Evolutionary conservation across 768 basidiomycete genomes (phyloP).

Genomic region (Tylopilus vinaceipallidus): DNA sequence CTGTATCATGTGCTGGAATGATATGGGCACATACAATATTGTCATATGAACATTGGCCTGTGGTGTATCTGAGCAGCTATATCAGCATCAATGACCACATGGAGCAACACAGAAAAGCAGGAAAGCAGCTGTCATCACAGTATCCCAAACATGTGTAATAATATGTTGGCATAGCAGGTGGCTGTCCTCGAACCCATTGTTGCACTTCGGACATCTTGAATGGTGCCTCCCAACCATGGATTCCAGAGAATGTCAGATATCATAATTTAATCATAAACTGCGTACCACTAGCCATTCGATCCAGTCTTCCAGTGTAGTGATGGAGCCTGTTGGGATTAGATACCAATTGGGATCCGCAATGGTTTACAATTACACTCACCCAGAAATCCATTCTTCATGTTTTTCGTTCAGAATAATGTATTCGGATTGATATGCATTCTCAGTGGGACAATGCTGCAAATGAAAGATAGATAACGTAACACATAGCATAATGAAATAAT

Average conservation of each 20-base stretch:
- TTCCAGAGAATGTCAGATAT: slow-evolving; percentile 15
- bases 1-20: too few relatives aligned
- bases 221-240: slow-evolving; percentile 60
- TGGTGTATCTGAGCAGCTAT: too few relatives aligned
- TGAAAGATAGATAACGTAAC: slow-evolving; percentile 8
- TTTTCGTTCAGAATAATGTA: slow-evolving; percentile 77
- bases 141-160: too few relatives aligned
- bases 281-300: slow-evolving; percentile 72
- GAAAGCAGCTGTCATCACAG: too few relatives aligned
- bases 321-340: slow-evolving; percentile 54
- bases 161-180: slow-evolving; percentile 57
- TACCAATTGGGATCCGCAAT: slow-evolving; percentile 70
- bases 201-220: slow-evolving; percentile 70
- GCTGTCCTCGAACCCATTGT: slow-evolving; percentile 64
- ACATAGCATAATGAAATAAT: background rate
- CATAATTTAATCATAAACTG: slow-evolving; percentile 4
- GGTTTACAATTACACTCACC: slow-evolving; percentile 48
- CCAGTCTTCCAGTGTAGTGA: slow-evolving; percentile 66
- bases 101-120: too few relatives aligned
- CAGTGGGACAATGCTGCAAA: slow-evolving; percentile 69
- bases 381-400: slow-evolving; percentile 74
- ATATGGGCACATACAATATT: too few relatives aligned
- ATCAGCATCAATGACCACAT: too few relatives aligned
- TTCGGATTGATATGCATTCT: slow-evolving; percentile 83
- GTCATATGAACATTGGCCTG: too few relatives aligned